Conservation (phyloP, 140 eudicot genomes). For the Stevia rebaudiana region DNA sequence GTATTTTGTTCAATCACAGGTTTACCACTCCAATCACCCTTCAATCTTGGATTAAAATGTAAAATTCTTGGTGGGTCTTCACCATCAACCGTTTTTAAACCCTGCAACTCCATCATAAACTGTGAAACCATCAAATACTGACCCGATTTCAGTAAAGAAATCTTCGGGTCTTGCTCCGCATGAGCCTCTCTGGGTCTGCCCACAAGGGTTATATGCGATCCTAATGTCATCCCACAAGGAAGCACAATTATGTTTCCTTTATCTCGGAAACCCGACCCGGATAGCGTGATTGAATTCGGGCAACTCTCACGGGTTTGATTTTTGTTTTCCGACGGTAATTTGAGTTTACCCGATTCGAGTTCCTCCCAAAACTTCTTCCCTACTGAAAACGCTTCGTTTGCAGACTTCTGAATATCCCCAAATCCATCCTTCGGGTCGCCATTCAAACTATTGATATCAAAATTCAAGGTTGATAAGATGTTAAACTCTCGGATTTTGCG, state of each 20-base stretch:
- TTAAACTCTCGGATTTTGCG: constrained; percentile 29
- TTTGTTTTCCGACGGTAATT: constrained; percentile 7
- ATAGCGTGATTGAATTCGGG: constrained; percentile 59
- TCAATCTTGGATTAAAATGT: constrained; percentile 88
- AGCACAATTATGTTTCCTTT: constrained; percentile 54
- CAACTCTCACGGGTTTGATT: constrained; percentile 43
- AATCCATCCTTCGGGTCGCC: constrained; percentile 44
- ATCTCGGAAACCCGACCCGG: constrained; percentile 46
- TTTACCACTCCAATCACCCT: constrained; percentile 66
- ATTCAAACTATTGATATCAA: constrained; percentile 41
- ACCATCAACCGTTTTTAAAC: constrained; percentile 69
- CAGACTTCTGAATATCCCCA: constrained; percentile 60
- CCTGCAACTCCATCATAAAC: constrained; percentile 78
- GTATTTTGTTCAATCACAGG: constrained; percentile 91
- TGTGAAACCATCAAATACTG: constrained; percentile 74
- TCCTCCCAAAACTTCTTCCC: constrained; percentile 75
- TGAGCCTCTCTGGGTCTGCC: constrained; percentile 72
- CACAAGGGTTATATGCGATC: constrained; percentile 80
- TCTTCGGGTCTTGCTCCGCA: constrained; percentile 70
- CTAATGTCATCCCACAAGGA: constrained; percentile 93
- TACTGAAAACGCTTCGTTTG: constrained; percentile 55
- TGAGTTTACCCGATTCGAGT: constrained; percentile 37
- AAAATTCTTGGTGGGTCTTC: constrained; percentile 87
- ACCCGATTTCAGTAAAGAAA: constrained; percentile 68
- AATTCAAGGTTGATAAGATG: constrained; percentile 44